Evolutionary conservation across 176 grass and related monocot genomes (phyloP), one percentile per base, ranked within the genome.

Genomic region (Carex kokanica): DNA sequence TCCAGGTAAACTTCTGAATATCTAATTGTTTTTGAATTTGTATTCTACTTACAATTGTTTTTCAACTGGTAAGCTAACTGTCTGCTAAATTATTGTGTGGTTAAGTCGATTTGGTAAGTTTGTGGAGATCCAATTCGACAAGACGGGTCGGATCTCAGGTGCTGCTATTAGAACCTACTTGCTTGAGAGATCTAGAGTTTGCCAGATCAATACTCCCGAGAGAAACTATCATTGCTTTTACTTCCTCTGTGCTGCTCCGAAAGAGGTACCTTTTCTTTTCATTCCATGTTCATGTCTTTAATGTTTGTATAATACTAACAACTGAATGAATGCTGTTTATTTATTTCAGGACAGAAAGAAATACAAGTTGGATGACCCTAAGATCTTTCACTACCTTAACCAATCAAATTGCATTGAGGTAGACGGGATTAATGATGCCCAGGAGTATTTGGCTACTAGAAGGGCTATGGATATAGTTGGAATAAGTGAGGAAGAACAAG

Each of bases 181-280:
- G 91, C 88, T 99, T 85, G 97, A 99, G 90, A 93, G 91, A 89
- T 99, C 97, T 86, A 91, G 93, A 25, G 97, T 99, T 80, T 99
- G 97, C 83, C 97, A 99, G 89, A 99, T 99, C 75, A 99, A 92
- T 87, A 80, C 90, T 59, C 97, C 97, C 0, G 97, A 99, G 86
- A 96, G 97, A 89, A 99, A 99, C 74, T 99, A 99, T 70, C 97
- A 99, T 79, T 99, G 97, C 74, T 99, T 99, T 68, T 99, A 99
- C 83, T 91, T 99, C 78, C 89, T 99, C 68, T 99, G 93, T 79
- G 88, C 91, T 34, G 97, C 88, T 84, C 90, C 97, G 73, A 88
- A 85, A 54, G 91, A 99, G 93, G 97, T 99, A 86, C 4, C 70
- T 56, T 18, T 31, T 45, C 2, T 45, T 43, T n/a, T 71, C 31